Evolutionary conservation across 2,329 filamentous ascomycete species (phyloP).

Genomic region (Drechmeria coniospora): DNA sequence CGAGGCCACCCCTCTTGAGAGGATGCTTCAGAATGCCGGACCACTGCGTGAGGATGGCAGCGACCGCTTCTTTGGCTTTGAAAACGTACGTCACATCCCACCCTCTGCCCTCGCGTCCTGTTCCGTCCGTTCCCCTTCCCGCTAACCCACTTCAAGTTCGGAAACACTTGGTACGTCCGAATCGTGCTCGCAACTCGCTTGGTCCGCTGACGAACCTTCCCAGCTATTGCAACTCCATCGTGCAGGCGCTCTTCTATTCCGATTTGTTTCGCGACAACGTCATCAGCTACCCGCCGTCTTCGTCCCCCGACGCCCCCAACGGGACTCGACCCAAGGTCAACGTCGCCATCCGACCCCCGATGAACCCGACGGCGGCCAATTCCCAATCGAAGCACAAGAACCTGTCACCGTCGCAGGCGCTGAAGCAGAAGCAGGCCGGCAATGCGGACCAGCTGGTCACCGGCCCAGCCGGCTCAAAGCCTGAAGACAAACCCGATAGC

Average conservation of each 20-base stretch:
- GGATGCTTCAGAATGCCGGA: conserved; percentile 70
- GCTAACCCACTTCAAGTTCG: conserved; percentile 49
- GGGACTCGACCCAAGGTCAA: conserved; percentile 39
- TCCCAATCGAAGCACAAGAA: conserved; percentile 32
- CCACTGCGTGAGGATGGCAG: conserved; percentile 74
- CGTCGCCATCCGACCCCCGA: conserved; percentile 43
- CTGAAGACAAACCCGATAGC: conserved; percentile 86
- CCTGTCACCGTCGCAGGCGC: conserved; percentile 38
- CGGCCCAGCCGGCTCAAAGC: conserved; percentile 41
- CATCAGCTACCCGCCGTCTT: conserved; percentile 70
- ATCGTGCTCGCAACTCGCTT: not conserved
- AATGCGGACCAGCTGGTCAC: conserved; percentile 38
- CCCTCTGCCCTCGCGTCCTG: conserved; percentile 3
- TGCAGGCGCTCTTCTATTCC: conserved; percentile 94
- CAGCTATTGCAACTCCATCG: conserved; percentile 97
- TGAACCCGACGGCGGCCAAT: conserved; percentile 29
- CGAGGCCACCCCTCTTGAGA: conserved; percentile 48
- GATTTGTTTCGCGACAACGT: conserved; percentile 87
- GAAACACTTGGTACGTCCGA: conserved; percentile 77
- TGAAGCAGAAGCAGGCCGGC: conserved; percentile 39
- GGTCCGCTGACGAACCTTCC: conserved; percentile 7
- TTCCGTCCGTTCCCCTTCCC: not conserved
- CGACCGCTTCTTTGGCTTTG: conserved; percentile 96
- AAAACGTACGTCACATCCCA: conserved; percentile 94
- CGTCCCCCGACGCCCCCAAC: conserved; percentile 54